Evolutionary conservation across 768 basidiomycete species (phyloP).

Genomic region (Lentinus brumalis): DNA sequence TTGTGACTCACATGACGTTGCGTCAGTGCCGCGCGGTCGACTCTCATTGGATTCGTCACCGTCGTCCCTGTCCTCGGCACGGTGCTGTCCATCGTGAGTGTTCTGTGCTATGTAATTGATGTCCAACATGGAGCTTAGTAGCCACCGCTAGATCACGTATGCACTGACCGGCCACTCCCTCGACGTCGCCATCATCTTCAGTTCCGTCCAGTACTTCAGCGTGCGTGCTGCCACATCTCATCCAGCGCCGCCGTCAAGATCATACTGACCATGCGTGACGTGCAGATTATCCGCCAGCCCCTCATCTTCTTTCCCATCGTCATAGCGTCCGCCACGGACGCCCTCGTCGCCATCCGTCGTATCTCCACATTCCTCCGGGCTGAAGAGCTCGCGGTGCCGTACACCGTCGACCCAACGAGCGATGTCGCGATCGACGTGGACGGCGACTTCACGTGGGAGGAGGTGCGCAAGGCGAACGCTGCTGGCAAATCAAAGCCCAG

Average conservation of each 20-base stretch:
- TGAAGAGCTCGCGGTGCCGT: constrained; percentile 68
- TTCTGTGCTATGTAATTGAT: not conserved
- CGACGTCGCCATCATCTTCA: constrained; percentile 74
- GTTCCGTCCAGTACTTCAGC: constrained; percentile 85
- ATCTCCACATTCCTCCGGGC: constrained; percentile 82
- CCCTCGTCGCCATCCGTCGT: constrained; percentile 73
- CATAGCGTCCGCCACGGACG: constrained; percentile 65
- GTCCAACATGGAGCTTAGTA: too few species aligned
- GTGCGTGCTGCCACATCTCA: constrained; percentile 42
- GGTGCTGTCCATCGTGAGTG: constrained; percentile 65
- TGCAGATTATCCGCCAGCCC: constrained; percentile 59
- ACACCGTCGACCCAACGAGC: constrained; percentile 53
- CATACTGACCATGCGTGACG: not conserved
- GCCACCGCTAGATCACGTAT: constrained; percentile 56
- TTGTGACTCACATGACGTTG: not conserved
- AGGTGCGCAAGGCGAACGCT: constrained; percentile 38
- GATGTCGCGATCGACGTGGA: constrained; percentile 67
- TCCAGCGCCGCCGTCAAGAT: not conserved
- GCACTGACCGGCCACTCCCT: constrained; percentile 61
- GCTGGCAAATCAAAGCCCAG: constrained; percentile 7
- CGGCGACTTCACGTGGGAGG: constrained; percentile 84
- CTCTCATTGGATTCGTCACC: constrained; percentile 46
- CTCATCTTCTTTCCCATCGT: constrained; percentile 58
- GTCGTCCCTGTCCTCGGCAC: constrained; percentile 72
- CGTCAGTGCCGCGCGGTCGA: constrained; percentile 27